A percentile compares a stretch with the other conserved stretches of the same genome.
phyloP scores from a whole-genome alignment of 768 basidiomycete species.

The Leucosporidium yakuticum region DNA sequence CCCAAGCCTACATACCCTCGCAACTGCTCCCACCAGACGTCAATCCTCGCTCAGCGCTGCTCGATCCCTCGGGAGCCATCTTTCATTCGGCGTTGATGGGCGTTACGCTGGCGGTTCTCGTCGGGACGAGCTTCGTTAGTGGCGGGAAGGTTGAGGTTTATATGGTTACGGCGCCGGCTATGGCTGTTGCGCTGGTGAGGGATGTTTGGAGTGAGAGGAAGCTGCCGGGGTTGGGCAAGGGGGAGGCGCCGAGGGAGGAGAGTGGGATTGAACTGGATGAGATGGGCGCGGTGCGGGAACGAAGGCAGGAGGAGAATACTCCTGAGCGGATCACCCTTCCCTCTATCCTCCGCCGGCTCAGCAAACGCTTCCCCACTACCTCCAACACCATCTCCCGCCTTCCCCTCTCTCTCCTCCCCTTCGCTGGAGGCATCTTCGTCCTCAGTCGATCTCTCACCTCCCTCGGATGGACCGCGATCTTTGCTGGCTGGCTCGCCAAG shows the following conservation, averaged over 20 bases:
- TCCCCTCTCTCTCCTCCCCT: constrained; percentile 68
- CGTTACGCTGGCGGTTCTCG: constrained; percentile 62
- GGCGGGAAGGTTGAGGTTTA: constrained; percentile 59
- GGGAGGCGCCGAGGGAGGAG: background rate
- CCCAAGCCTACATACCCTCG: constrained; percentile 25
- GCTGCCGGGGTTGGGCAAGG: background rate
- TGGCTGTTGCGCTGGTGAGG: constrained; percentile 61
- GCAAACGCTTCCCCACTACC: constrained; percentile 58
- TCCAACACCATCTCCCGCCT: constrained; percentile 55
- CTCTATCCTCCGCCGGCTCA: constrained; percentile 3
- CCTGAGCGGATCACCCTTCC: constrained; percentile 10
- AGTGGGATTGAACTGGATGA: constrained; percentile 20
- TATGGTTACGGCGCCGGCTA: constrained; percentile 78
- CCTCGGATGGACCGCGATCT: constrained; percentile 82
- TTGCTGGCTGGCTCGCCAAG: constrained; percentile 58
- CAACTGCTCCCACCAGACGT: constrained; percentile 40
- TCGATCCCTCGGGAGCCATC: constrained; percentile 66
- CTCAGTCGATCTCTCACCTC: constrained; percentile 75
- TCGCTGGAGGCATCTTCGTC: constrained; percentile 91
- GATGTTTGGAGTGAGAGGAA: constrained; percentile 48
- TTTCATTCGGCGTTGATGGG: constrained; percentile 65
- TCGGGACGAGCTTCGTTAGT: constrained; percentile 58
- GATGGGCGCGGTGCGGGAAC: background rate
- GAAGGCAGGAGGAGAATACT: background rate
- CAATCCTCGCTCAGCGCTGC: constrained; percentile 56